These are phyloP conservation scores for Xylariales sp. DNA, from an alignment of 2,329 filamentous ascomycete species.

Conservation along the genomic window DNA sequence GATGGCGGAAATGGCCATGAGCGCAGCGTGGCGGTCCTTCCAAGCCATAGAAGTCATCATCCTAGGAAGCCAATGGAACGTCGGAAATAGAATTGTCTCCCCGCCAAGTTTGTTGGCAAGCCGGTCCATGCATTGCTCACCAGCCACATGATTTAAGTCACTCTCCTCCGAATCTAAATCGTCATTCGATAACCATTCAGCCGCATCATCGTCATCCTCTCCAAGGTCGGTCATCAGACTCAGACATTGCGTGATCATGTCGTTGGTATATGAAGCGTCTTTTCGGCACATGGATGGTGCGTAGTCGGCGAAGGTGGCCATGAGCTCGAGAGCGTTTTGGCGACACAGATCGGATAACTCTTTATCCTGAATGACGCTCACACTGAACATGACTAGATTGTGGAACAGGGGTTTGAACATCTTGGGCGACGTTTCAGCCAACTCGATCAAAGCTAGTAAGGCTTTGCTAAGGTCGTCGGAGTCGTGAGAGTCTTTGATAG, in stretches of 20 bases:
- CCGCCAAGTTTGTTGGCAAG: slow-evolving; percentile 97
- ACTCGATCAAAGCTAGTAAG: slow-evolving; percentile 89
- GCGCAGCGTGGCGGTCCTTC: slow-evolving; percentile 93
- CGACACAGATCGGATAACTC: slow-evolving; percentile 89
- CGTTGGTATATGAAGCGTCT: slow-evolving; percentile 87
- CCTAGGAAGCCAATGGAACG: slow-evolving; percentile 94
- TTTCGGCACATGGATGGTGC: slow-evolving; percentile 95
- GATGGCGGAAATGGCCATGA: slow-evolving; percentile 99
- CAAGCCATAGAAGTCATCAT: slow-evolving; percentile 98
- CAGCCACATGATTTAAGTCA: slow-evolving; percentile 95
- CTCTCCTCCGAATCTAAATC: slow-evolving; percentile 97
- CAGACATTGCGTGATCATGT: slow-evolving; percentile 98
- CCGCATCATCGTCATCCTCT: slow-evolving; percentile 91
- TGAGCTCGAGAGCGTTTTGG: slow-evolving; percentile 94
- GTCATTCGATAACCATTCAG: slow-evolving; percentile 92
- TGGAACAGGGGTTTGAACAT: slow-evolving; percentile 98
- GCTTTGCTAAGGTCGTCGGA: slow-evolving; percentile 92
- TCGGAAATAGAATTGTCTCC: slow-evolving; percentile 89
- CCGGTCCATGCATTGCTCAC: slow-evolving; percentile 98
- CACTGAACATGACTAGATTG: slow-evolving; percentile 90
- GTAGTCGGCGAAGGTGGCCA: slow-evolving; percentile 98
- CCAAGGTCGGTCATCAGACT: slow-evolving; percentile 98
- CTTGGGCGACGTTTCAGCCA: slow-evolving; percentile 92
- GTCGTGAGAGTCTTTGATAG: slow-evolving; percentile 90
- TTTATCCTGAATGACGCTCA: slow-evolving; percentile 95